Percentiles rank a stretch among this genome's conserved stretches.
phyloP scores from a whole-genome alignment of 2,329 filamentous ascomycete genomes.

The Neonectria ditissima region DNA sequence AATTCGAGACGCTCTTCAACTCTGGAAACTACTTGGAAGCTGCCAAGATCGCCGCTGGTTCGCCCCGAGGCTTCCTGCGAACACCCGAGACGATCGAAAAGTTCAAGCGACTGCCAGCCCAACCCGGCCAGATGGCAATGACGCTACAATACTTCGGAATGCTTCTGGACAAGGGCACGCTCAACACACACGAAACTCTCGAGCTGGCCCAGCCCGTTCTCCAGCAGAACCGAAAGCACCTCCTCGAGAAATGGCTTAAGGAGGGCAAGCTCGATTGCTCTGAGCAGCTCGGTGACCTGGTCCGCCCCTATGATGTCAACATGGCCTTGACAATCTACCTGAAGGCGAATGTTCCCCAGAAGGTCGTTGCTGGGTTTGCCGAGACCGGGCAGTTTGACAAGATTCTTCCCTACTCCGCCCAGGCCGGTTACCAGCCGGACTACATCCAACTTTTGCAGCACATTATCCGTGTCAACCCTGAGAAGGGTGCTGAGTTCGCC shows the following conservation, averaged over 20 bases:
- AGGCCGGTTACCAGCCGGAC: constrained; percentile 92
- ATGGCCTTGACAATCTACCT: constrained; percentile 91
- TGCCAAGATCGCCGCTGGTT: constrained; percentile 96
- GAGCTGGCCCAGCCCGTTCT: constrained; percentile 94
- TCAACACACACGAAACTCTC: constrained; percentile 94
- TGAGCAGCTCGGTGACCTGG: constrained; percentile 94
- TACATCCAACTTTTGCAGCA: constrained; percentile 93
- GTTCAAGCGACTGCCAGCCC: constrained; percentile 87
- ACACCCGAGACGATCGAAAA: constrained; percentile 95
- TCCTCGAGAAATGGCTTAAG: constrained; percentile 97
- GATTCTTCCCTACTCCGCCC: constrained; percentile 90
- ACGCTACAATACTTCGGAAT: constrained; percentile 98
- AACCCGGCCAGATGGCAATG: constrained; percentile 88
- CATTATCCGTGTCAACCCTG: constrained; percentile 89
- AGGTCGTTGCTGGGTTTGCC: constrained; percentile 94
- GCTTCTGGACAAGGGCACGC: constrained; percentile 91
- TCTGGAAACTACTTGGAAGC: constrained; percentile 87
- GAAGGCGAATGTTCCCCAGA: constrained; percentile 89
- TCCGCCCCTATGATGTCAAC: constrained; percentile 88
- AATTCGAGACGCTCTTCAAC: constrained; percentile 89
- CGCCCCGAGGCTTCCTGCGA: constrained; percentile 92
- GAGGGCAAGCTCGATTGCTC: constrained; percentile 97
- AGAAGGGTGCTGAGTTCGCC: constrained; percentile 95
- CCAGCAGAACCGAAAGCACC: constrained; percentile 91
- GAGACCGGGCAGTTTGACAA: constrained; percentile 98